Percentiles rank a stretch among this genome's conserved stretches.
Conservation (phyloP, 768 basidiomycete genomes). For the Leucosporidium yakuticum region DNA sequence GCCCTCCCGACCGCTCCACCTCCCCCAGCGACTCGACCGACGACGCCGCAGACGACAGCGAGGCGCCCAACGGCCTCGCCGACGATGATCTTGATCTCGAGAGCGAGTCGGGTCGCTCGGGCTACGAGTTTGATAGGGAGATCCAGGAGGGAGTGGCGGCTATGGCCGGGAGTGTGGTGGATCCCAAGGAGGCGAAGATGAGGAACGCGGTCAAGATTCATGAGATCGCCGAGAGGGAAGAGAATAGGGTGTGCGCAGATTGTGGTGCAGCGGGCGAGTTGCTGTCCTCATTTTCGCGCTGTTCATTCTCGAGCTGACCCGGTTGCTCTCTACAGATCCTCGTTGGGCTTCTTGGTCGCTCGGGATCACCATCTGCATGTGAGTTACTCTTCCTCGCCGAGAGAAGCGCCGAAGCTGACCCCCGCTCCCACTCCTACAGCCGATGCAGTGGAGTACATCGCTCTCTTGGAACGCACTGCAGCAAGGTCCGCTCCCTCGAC, state of each 20-base stretch:
- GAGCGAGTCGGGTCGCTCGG: slow-evolving; percentile 1
- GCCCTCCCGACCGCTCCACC: too few species aligned
- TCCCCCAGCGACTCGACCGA: background rate
- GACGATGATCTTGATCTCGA: background rate
- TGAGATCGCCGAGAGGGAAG: slow-evolving; percentile 12
- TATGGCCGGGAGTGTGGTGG: background rate
- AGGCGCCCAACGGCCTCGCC: background rate
- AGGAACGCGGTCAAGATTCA: background rate
- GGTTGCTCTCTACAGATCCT: slow-evolving; percentile 7
- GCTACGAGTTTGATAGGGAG: background rate
- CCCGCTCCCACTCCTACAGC: background rate
- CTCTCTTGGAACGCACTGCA: slow-evolving; percentile 28
- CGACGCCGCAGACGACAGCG: background rate
- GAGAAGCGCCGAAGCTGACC: background rate
- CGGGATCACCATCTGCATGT: slow-evolving; percentile 28
- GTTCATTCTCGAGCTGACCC: too few species aligned
- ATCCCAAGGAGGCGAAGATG: background rate
- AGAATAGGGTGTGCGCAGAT: slow-evolving; percentile 25
- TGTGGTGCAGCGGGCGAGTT: slow-evolving; percentile 11
- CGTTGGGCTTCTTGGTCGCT: slow-evolving; percentile 30
- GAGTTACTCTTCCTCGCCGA: background rate
- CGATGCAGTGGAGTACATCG: slow-evolving; percentile 33
- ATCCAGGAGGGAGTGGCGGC: background rate
- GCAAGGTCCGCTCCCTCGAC: slow-evolving; percentile 25
- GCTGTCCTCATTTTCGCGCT: too few species aligned